Evolutionary conservation across 345 rosid species (phyloP).

Genomic region (Nasturtium officinale): DNA sequence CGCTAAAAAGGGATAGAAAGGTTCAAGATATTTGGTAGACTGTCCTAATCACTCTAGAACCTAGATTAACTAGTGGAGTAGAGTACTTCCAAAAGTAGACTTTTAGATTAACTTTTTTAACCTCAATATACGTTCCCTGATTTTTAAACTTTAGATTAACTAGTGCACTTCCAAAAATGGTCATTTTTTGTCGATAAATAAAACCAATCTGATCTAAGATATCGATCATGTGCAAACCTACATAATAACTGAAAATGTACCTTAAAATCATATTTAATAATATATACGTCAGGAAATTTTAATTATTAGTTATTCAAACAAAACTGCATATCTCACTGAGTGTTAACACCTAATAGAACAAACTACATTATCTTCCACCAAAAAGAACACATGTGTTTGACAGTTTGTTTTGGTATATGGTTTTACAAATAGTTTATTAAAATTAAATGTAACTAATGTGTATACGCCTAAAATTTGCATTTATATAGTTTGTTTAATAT

Average conservation of each 20-base stretch:
- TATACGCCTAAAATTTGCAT: neutral
- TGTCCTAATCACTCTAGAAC: neutral
- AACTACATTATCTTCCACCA: conserved; percentile 31
- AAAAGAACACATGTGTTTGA: conserved; percentile 38
- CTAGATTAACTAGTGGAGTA: neutral
- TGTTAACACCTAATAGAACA: conserved; percentile 44
- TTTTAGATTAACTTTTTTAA: neutral
- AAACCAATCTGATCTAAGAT: conserved; percentile 23
- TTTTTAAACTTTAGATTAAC: neutral
- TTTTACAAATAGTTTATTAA: neutral
- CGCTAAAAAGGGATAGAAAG: neutral
- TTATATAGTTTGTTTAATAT: neutral
- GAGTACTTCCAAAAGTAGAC: neutral
- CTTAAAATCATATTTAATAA: neutral
- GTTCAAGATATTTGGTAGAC: conserved; percentile 4
- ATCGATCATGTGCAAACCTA: conserved; percentile 35
- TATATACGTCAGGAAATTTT: conserved; percentile 1
- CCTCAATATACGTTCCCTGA: neutral
- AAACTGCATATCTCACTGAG: conserved; percentile 30
- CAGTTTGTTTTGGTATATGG: conserved; percentile 17
- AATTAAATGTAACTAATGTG: neutral
- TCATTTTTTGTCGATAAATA: neutral
- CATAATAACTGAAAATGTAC: conserved; percentile 13
- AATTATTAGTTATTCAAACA: conserved; percentile 16
- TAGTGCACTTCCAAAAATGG: conserved; percentile 8